A percentile compares a stretch with the other conserved stretches of the same genome.
Conservation (phyloP, 352 stramenopile genomes). For the Peronospora farinosa region DNA sequence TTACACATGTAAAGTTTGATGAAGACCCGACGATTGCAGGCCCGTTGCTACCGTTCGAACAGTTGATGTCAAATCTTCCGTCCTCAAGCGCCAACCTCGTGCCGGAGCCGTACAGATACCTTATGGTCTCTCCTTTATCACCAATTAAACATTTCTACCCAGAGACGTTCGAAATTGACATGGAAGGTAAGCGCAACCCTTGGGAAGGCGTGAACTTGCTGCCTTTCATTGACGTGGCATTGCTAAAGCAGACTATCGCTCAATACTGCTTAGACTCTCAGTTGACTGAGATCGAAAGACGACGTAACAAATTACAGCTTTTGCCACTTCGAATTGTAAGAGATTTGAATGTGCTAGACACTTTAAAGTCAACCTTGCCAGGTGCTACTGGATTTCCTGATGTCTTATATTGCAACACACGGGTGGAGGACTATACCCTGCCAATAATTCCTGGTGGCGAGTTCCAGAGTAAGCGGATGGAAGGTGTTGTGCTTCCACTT, state of each 20-base stretch:
- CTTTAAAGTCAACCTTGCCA: constrained; percentile 57
- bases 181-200: constrained; percentile 89
- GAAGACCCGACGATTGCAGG: constrained; percentile 47
- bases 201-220: constrained; percentile 99
- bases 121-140: constrained; percentile 94
- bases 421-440: constrained; percentile 47
- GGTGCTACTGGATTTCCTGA: constrained; percentile 59
- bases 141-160: constrained; percentile 96
- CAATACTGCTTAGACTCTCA: constrained; percentile 85
- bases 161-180: constrained; percentile 75
- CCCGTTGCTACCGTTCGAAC: constrained; percentile 95
- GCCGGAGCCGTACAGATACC: constrained; percentile 86
- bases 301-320: constrained; percentile 82
- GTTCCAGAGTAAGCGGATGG: constrained; percentile 72
- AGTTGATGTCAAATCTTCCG: constrained; percentile 97
- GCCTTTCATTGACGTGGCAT: constrained; percentile 95
- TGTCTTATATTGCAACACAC: constrained; percentile 58
- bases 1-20: constrained; percentile 78
- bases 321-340: constrained; percentile 80
- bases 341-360: constrained; percentile 69
- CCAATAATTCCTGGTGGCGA: constrained; percentile 48
- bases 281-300: constrained; percentile 87
- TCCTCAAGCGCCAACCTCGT: constrained; percentile 92
- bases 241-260: constrained; percentile 89
- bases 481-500: constrained; percentile 62